phyloP scores from a whole-genome alignment of 768 basidiomycete genomes.

The Amanita pseudoporphyria region DNA sequence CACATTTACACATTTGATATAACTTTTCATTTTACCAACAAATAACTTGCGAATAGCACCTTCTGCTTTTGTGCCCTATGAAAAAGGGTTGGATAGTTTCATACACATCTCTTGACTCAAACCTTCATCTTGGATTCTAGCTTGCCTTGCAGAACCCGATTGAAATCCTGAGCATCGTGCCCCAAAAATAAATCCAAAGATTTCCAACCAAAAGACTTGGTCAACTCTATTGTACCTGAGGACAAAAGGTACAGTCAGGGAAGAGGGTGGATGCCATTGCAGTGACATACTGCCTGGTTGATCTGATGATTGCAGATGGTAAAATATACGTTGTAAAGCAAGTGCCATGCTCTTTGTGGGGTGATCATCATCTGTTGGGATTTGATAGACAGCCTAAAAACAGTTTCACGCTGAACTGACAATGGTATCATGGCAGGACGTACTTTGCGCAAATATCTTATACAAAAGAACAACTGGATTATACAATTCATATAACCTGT shows the following conservation, averaged over 20 bases:
- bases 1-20: slow-evolving; percentile 98
- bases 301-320: slow-evolving; percentile 94
- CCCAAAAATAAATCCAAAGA: slow-evolving; percentile 98
- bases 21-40: slow-evolving; percentile 98
- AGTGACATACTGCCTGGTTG: slow-evolving; percentile 93
- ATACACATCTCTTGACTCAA: slow-evolving; percentile 2
- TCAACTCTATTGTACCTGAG: slow-evolving; percentile 91
- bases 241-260: slow-evolving; percentile 10
- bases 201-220: slow-evolving; percentile 99
- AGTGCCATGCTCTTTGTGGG: slow-evolving; percentile 92
- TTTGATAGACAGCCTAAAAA: slow-evolving; percentile 92
- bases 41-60: slow-evolving; percentile 92
- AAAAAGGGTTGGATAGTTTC: slow-evolving; percentile 7
- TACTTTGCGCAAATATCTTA: slow-evolving; percentile 90
- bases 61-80: slow-evolving; percentile 84
- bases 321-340: slow-evolving; percentile 95
- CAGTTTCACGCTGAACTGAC: slow-evolving; percentile 7
- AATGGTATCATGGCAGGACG: slow-evolving; percentile 6
- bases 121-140: slow-evolving; percentile 99
- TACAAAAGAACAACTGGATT: slow-evolving; percentile 92
- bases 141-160: slow-evolving; percentile 93
- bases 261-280: too few relatives aligned
- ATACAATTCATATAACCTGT: slow-evolving; percentile 99
- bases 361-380: slow-evolving; percentile 92
- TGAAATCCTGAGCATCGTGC: slow-evolving; percentile 99